Conservation (phyloP, 805 yeast genomes). For the Priceomyces fermenticarens region DNA sequence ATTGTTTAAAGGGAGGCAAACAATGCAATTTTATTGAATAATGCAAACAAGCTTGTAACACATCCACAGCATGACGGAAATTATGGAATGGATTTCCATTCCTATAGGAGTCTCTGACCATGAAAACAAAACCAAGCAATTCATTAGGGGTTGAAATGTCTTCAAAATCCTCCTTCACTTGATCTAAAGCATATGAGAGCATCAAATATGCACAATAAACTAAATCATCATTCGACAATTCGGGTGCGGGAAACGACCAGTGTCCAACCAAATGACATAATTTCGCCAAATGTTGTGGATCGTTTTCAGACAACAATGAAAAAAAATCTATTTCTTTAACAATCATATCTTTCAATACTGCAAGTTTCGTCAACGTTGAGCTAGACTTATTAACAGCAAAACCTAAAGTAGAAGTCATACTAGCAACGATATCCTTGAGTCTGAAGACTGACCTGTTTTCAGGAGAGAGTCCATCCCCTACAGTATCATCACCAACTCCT, state of each 20-base stretch:
- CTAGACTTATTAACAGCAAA: conserved; percentile 23
- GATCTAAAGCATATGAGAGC: conserved; percentile 42
- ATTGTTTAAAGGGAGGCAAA: conserved; percentile 36
- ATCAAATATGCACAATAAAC: conserved; percentile 57
- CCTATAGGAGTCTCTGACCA: conserved; percentile 75
- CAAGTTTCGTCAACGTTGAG: conserved; percentile 19
- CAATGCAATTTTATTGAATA: conserved; percentile 46
- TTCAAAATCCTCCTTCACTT: conserved; percentile 15
- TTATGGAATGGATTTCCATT: conserved; percentile 90
- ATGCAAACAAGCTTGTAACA: conserved; percentile 82
- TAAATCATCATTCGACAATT: conserved; percentile 61
- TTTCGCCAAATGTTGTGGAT: conserved; percentile 20
- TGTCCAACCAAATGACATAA: conserved; percentile 45
- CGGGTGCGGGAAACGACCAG: conserved; percentile 75
- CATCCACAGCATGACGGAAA: conserved; percentile 94
- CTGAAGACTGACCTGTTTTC: conserved; percentile 2
- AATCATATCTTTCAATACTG: conserved; percentile 21
- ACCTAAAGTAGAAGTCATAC: conserved; percentile 33
- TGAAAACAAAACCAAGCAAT: conserved; percentile 58
- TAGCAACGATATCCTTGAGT: conserved; percentile 24
- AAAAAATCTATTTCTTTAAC: conserved; percentile 29
- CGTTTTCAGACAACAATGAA: conserved; percentile 21
- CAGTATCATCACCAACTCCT: conserved; percentile 26
- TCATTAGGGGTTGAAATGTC: conserved; percentile 32
- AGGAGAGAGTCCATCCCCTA: conserved; percentile 15